Percentiles rank a stretch among this genome's conserved stretches.
phyloP scores from a whole-genome alignment of 257 asterid species.

The Salvia splendens region DNA sequence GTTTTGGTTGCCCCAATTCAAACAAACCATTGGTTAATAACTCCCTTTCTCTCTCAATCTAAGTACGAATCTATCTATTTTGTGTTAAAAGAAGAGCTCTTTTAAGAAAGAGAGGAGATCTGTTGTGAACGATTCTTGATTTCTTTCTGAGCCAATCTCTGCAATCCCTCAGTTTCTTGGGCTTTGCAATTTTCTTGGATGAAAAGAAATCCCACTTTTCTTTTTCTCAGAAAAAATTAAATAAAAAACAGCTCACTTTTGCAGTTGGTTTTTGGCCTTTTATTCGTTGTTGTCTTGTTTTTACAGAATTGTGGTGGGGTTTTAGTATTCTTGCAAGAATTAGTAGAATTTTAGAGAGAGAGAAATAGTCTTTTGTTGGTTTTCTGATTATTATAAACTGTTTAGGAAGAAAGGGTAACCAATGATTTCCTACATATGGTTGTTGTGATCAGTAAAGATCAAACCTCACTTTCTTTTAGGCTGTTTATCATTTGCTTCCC shows the following conservation, averaged over 20 bases:
- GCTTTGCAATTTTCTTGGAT: slow-evolving; percentile 41
- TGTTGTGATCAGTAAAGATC: slow-evolving; percentile 42
- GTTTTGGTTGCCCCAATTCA: slow-evolving; percentile 28
- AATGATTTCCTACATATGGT: slow-evolving; percentile 58
- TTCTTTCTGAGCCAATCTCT: slow-evolving; percentile 32
- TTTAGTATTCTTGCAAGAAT: slow-evolving; percentile 27
- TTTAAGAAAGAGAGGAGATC: slow-evolving; percentile 44
- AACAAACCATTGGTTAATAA: slow-evolving; percentile 43
- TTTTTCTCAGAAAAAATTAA: slow-evolving; percentile 36
- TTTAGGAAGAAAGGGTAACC: slow-evolving; percentile 54
- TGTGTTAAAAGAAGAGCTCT: slow-evolving; percentile 37
- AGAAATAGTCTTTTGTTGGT: slow-evolving; percentile 32
- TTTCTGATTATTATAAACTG: slow-evolving; percentile 48
- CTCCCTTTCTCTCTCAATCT: slow-evolving; percentile 1
- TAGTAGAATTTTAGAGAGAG: slow-evolving; percentile 25
- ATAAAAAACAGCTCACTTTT: slow-evolving; percentile 45
- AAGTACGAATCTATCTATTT: not conserved
- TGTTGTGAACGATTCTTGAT: slow-evolving; percentile 51
- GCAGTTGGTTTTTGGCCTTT: slow-evolving; percentile 43
- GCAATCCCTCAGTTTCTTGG: slow-evolving; percentile 9
- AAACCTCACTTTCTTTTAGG: slow-evolving; percentile 28
- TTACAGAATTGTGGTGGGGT: slow-evolving; percentile 51
- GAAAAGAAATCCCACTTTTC: slow-evolving; percentile 43
- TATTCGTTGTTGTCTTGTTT: slow-evolving; percentile 40
- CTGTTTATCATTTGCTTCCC: slow-evolving; percentile 35